Base-by-base conservation (phyloP, 306 rosid genomes). In the Luffa acutangula region DNA sequence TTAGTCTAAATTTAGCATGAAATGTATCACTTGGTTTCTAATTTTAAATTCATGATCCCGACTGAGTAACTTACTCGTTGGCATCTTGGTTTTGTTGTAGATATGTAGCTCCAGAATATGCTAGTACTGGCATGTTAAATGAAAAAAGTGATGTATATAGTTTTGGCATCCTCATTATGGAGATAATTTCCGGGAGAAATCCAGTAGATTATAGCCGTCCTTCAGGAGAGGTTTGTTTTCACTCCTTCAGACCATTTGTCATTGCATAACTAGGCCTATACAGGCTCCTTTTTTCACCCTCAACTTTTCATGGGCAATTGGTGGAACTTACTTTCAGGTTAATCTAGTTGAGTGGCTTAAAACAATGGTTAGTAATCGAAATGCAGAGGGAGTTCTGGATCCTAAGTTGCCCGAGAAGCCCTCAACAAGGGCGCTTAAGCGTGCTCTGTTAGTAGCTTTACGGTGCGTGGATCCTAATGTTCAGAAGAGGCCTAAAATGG, bases 101-200 rank as follows among this genome's bases (percentile, higher is more conserved):
- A 64, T 89, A 89, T 81, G 92, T 89, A 56, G 92, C 92, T 80
- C 92, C 92, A 21, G 92, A 89, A 73, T 89, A 89, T 80, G 92
- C 92, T 2, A 89, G 90, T 77, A 87, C 92, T 57, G 92, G 92
- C 62, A 89, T 89, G 92, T 82, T 89, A 82, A 89, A 87, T 9
- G 92, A 89, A 81, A 89, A 90, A 82, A 89, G 90, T 51, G 92
- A 89, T 76, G 89, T 87, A 39, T 89, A 87, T 81, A 85, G 92
- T 62, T 89, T 89, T 7, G 90, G 92, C 41, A 87, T 89, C 80
- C 90, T 89, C 74, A 82, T 87, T 31, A 87, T 89, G 92, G 90
- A 87, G 89, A 85, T 87, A 11, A 87, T 89, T 80, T 83, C 90
- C 11, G 92, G 92, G 39, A 87, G 92, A 81, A 89, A 85, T 80